phyloP scores from a whole-genome alignment of 2,329 filamentous ascomycete genomes.

The Lecanicillium sp. region DNA sequence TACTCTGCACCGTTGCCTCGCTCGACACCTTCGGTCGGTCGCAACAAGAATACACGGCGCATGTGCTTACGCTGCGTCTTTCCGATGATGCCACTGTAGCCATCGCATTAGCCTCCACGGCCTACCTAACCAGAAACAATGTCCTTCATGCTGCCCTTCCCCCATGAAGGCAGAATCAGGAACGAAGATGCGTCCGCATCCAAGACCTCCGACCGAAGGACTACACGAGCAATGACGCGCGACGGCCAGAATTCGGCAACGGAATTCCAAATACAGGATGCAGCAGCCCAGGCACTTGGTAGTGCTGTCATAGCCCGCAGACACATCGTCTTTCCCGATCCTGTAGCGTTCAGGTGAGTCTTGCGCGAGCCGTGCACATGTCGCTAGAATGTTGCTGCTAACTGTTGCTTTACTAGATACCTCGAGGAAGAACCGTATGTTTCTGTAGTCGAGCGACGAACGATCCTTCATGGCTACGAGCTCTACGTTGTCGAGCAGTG shows the following conservation, averaged over 20 bases:
- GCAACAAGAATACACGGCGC: no score
- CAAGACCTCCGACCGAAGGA: slow-evolving; percentile 15
- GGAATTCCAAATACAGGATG: slow-evolving; percentile 10
- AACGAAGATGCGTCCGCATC: slow-evolving; percentile 18
- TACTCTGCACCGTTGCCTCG: slow-evolving; percentile 1
- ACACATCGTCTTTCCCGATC: slow-evolving; percentile 50
- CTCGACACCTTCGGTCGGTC: background rate
- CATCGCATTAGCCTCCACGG: slow-evolving; percentile 13
- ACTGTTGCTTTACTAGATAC: slow-evolving; percentile 41
- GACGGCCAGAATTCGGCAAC: slow-evolving; percentile 15
- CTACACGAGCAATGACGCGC: slow-evolving; percentile 13
- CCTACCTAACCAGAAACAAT: slow-evolving; percentile 27
- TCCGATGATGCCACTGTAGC: slow-evolving; percentile 6
- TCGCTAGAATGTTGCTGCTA: slow-evolving; percentile 4
- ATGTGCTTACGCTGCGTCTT: background rate
- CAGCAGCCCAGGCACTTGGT: slow-evolving; percentile 12
- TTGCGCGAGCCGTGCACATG: background rate
- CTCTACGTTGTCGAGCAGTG: slow-evolving; percentile 95
- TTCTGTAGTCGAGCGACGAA: slow-evolving; percentile 63
- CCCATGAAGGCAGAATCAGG: slow-evolving; percentile 19
- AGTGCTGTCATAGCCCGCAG: slow-evolving; percentile 26
- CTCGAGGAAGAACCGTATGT: slow-evolving; percentile 80
- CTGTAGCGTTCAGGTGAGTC: slow-evolving; percentile 45
- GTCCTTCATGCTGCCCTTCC: slow-evolving; percentile 30
- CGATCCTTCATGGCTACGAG: slow-evolving; percentile 74